phyloP scores from a whole-genome alignment of 805 yeast species.

The Saturnispora serradocipensis region DNA sequence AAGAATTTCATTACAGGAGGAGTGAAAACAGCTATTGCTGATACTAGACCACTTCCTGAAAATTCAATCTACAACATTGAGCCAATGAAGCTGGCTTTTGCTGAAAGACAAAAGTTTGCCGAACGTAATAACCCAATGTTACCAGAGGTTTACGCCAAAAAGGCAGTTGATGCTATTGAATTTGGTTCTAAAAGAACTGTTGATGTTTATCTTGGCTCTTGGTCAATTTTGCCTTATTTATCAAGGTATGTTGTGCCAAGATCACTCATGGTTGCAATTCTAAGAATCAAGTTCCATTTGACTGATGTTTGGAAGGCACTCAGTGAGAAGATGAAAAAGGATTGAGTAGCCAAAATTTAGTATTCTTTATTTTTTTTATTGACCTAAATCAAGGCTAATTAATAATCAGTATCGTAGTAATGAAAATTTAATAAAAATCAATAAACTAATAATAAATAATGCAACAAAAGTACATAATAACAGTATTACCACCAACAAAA shows the following conservation, averaged over 20 bases:
- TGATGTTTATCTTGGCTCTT: constrained; percentile 49
- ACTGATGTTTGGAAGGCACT: constrained; percentile 27
- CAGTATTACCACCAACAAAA: not conserved
- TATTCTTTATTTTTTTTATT: not conserved
- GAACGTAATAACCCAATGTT: constrained; percentile 48
- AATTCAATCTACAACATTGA: constrained; percentile 43
- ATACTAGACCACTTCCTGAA: constrained; percentile 49
- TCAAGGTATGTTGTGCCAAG: constrained; percentile 21
- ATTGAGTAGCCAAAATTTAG: not conserved
- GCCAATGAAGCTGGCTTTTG: constrained; percentile 42
- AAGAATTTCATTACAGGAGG: constrained; percentile 69
- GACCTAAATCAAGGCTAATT: not conserved
- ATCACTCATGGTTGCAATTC: constrained; percentile 20
- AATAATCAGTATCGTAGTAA: not conserved
- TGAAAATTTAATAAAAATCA: not conserved
- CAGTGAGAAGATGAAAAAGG: constrained; percentile 10
- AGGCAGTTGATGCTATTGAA: constrained; percentile 44
- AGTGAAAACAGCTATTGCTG: constrained; percentile 62
- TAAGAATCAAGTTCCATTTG: constrained; percentile 29
- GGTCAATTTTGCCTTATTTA: constrained; percentile 18
- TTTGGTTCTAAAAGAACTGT: constrained; percentile 30
- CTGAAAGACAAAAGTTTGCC: constrained; percentile 50
- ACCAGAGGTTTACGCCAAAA: constrained; percentile 47
- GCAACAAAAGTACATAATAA: not conserved
- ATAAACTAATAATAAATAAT: not conserved